Percentiles rank a stretch among this genome's conserved stretches.
Evolutionary conservation across 257 asterid species (phyloP).

Genomic region (Solanum etuberosum): DNA sequence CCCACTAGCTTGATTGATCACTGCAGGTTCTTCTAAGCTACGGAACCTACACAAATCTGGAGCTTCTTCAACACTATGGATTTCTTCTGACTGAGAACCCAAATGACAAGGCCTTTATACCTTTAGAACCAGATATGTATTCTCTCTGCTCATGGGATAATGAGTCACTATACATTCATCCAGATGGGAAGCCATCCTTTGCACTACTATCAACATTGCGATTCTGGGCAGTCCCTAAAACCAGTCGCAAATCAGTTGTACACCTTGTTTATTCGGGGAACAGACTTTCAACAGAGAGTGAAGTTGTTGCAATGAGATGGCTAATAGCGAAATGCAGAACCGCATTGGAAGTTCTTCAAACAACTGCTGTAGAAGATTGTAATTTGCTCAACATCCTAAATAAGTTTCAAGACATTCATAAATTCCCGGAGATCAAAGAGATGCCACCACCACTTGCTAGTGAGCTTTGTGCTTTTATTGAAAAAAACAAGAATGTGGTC

Average conservation of each 20-base stretch:
- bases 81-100: conserved; percentile 65
- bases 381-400: conserved; percentile 27
- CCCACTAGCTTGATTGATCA: not conserved
- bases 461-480: conserved; percentile 34
- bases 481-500: conserved; percentile 3
- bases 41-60: conserved; percentile 87
- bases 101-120: conserved; percentile 67
- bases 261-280: conserved; percentile 55
- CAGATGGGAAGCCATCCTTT: conserved; percentile 68
- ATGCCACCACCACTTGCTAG: not conserved
- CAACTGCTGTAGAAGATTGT: conserved; percentile 50
- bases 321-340: conserved; percentile 26
- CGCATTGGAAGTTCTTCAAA: conserved; percentile 24
- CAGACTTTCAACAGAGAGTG: conserved; percentile 46
- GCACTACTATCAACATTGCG: conserved; percentile 58
- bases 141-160: conserved; percentile 57
- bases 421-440: conserved; percentile 6
- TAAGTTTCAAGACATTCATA: conserved; percentile 16
- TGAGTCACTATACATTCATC: conserved; percentile 55
- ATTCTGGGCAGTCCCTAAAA: conserved; percentile 68
- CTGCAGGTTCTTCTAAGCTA: conserved; percentile 84
- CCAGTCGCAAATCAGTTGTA: conserved; percentile 37
- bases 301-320: conserved; percentile 44
- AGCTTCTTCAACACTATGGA: conserved; percentile 92
- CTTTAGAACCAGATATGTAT: conserved; percentile 58